Evolutionary conservation across 768 basidiomycete species (phyloP), one percentile per base, ranked within the genome.

Genomic region (Trichaptum fuscoviolaceum): DNA sequence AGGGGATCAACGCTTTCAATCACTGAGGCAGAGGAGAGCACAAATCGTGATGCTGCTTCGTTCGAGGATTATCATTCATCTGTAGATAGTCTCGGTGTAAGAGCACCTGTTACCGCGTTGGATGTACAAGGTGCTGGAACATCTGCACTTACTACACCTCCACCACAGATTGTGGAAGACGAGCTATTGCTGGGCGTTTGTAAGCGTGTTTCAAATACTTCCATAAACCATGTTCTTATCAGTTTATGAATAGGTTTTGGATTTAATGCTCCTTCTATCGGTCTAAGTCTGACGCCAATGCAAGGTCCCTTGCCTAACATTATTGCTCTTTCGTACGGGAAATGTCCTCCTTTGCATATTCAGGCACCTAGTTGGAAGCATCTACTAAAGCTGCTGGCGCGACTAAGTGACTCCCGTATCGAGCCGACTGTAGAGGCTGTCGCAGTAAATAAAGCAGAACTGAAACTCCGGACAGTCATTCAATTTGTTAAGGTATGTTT

Each of bases 301-400:
- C 67, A 75, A 57, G 81, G 78, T 18, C 71, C 81, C 2, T 84
- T 93, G 77, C 92, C 92, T 5, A 87, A 88, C 68, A 83, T 90
- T 58, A 86, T 94, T n/a, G 83, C 85, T 5, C 78, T 94, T 65
- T 89, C 90, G 6, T 89, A 87, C 71, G 88, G 87, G 6, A 84
- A 83, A 67, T 85, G 82, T 59, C 85, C 88, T 15, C 83, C 89
- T 10, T 80, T 92, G 66, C 90, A 93, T 73, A 75, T 94, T 36
- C 88, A 88, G 70, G 89, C 89, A 1, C 85, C 87, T 7, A 87
- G 78, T 68, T 94, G 92, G 92, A 83, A 86, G 26, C 85, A 87
- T 73, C 71, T 93, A 64, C 79, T 93, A 52, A 90, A 86, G 70
- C 74, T 93, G 57, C 86, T 94, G 85, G 92, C 91, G 27, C 80